Base-by-base conservation (phyloP, 1,284 basidiomycete species). In the Marasmius oreades region DNA sequence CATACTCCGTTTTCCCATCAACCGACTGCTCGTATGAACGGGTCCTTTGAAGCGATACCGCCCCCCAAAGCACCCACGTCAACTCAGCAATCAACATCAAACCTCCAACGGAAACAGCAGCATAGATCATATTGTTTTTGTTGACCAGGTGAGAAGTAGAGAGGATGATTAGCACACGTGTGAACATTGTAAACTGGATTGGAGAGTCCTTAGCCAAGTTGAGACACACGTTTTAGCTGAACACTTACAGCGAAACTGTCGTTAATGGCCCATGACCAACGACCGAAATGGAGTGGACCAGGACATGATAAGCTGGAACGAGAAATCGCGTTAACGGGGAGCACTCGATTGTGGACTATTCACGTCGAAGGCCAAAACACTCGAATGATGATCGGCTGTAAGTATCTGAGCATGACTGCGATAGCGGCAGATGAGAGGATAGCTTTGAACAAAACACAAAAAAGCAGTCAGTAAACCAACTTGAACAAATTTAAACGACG, bases 91-190 rank as follows among this genome's bases (percentile, higher is more conserved):
- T 62, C 18, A 77, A 43, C 18, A 76, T 60, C 6, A 83, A 68
- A 0, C 70, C 76, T 1, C 79, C 79, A 20, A 82, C 71, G 2
- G 79, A 79, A 0, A 83, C 75, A 46, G 82, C 69, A 2, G 82
- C 73, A 61, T 86, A 86, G 67, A 86, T 86, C 84, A 87, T 87
- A 68, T 84, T 82, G 55, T 75, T 63, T 46, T 73, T 61, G n/a
- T 73, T 80, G 28, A 84, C 82, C 1, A 84, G 86, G 45, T 76
- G 73, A 6, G 80, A 73, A 4, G 83, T 86, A 3, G 86, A 85
- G 22, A 88, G 71, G 53, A 86, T 71, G 66, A 84, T 83, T 8
- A 85, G 75, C 5, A 81, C 63, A 62, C 80, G 81, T 37, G 83
- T 74, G 65, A 84, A 82, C 6, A 77, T 62, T 3, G 74, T 71